Evolutionary conservation across 352 stramenopile genomes (phyloP).

Genomic region (Phytophthora sojae): DNA sequence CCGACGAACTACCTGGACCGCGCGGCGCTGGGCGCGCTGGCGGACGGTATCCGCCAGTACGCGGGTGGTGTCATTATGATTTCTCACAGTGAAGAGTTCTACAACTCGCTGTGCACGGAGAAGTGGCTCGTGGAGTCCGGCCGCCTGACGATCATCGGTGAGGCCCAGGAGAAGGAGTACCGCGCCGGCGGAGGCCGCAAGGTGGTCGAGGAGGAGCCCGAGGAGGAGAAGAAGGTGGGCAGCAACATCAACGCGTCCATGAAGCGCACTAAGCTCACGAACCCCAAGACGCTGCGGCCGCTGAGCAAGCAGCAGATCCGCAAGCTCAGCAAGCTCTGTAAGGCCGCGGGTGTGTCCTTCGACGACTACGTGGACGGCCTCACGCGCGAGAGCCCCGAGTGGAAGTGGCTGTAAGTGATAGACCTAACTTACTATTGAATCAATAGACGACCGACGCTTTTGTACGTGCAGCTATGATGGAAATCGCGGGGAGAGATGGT

Average conservation of each 20-base stretch:
- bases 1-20: slow-evolving; percentile 90
- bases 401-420: slow-evolving; percentile 76
- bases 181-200: slow-evolving; percentile 67
- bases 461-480: background rate
- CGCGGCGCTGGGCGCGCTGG: slow-evolving; percentile 64
- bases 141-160: slow-evolving; percentile 68
- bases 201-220: slow-evolving; percentile 67
- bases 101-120: slow-evolving; percentile 82
- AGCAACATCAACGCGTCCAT: slow-evolving; percentile 60
- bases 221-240: slow-evolving; percentile 52
- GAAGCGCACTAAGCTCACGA: slow-evolving; percentile 74
- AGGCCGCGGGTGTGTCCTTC: slow-evolving; percentile 64
- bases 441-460: slow-evolving; percentile 38
- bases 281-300: slow-evolving; percentile 75
- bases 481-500: too few relatives aligned
- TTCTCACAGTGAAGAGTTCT: slow-evolving; percentile 85
- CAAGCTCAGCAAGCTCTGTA: slow-evolving; percentile 69
- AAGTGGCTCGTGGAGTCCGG: slow-evolving; percentile 81
- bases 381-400: slow-evolving; percentile 69
- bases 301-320: slow-evolving; percentile 78
- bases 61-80: slow-evolving; percentile 83
- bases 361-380: slow-evolving; percentile 68
- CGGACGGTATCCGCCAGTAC: slow-evolving; percentile 77
- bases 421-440: slow-evolving; percentile 43
- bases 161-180: slow-evolving; percentile 80